Base-by-base conservation (phyloP, 129 eudicot species). In the Helianthus annuus region DNA sequence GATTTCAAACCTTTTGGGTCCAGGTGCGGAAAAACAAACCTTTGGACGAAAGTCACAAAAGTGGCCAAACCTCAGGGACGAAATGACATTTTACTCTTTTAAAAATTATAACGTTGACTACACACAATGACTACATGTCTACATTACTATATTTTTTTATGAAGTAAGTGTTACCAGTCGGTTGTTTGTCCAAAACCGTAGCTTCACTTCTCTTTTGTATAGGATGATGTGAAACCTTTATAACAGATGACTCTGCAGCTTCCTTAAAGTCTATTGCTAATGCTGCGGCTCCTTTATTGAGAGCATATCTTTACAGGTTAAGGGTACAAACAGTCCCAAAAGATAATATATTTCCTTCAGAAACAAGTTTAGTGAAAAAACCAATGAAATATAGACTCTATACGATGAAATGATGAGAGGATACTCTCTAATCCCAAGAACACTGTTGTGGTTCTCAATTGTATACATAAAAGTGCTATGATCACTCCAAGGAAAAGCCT, bases 371-470 rank as follows among this genome's bases (percentile, higher is more conserved):
- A 4, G 62, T 34, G 49, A 34, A 34, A 52, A 69, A 52, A 5
- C 7, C 1, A 32, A 51, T 16, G n/a, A 51, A 32, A 71, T 71
- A 42, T 56, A 8, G 39, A 19, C 12, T 38, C 65, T 22, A 17
- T 39, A 55, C 17, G 42, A 19, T 40, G 27, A 5, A 56, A 38
- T 6, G 15, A 56, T 39, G 27, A 42, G 76, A 85, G 90, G 95
- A 83, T 92, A 94, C 97, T 94, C 97, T 81, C 98, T 76, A 62
- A 94, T 87, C n/a, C 98, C 98, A 69, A 94, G 87, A 22, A 90
- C 97, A 63, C 98, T 94, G 79, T 94, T 94, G 82, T 94, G 98
- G 82, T 94, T 94, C 83, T 94, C 98, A 79, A 86, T 77, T 48
- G 97, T 88, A 57, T 90, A 94, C 91, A 86, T 88, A 68, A 85